phyloP scores from a whole-genome alignment of 2,329 filamentous ascomycete genomes.

The Hymenoscyphus fructigenus region DNA sequence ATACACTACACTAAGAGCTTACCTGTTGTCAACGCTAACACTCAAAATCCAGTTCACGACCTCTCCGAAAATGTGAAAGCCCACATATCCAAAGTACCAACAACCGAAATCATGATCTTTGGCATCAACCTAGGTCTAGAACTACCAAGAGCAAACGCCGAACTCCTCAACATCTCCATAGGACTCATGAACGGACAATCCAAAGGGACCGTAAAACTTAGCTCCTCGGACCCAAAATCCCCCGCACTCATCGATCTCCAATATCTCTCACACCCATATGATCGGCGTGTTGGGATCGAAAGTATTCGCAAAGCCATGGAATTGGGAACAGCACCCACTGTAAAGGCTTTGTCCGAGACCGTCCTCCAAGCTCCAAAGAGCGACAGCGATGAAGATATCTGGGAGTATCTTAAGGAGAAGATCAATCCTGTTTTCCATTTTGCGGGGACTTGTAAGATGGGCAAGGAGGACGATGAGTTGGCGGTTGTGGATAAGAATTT shows the following conservation, averaged over 20 bases:
- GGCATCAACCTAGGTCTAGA: not conserved
- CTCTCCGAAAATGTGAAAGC: not conserved
- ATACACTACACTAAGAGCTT: constrained; percentile 35
- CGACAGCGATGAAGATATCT: constrained; percentile 54
- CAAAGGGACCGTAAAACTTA: constrained; percentile 61
- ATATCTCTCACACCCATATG: constrained; percentile 56
- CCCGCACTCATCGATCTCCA: constrained; percentile 61
- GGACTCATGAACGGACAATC: constrained; percentile 55
- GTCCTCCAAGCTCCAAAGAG: constrained; percentile 46
- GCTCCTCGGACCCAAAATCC: constrained; percentile 61
- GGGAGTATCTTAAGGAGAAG: constrained; percentile 18
- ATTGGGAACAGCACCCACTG: constrained; percentile 37
- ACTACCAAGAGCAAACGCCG: not conserved
- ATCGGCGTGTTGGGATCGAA: constrained; percentile 51
- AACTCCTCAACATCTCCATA: constrained; percentile 30
- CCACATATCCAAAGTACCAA: constrained; percentile 2
- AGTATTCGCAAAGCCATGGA: constrained; percentile 36
- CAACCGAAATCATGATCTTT: not conserved
- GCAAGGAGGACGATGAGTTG: constrained; percentile 4
- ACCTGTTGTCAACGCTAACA: not conserved
- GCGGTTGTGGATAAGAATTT: constrained; percentile 8
- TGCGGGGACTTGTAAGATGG: constrained; percentile 9
- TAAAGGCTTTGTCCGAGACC: not conserved
- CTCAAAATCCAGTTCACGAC: not conserved
- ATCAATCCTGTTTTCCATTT: constrained; percentile 1